Base-by-base conservation (phyloP, 192 early-diverging fungal species). In the Gamsiella multidivaricata region DNA sequence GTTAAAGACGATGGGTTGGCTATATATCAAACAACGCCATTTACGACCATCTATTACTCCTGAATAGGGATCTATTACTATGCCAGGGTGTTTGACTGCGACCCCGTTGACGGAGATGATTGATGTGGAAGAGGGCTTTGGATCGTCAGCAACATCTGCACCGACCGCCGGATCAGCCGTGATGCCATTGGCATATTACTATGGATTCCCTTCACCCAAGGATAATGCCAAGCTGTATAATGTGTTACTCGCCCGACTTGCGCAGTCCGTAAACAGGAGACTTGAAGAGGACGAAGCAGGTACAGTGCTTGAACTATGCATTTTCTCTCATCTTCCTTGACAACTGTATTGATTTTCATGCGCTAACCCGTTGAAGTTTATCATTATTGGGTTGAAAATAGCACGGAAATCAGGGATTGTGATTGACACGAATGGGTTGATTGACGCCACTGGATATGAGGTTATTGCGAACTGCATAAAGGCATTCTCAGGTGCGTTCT, bases 111-210 rank as follows among this genome's bases (percentile, higher is more conserved):
- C 73, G 25, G 87, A 93, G 25, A 87, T 92, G 25, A 85, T 99
- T 31, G 96, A 96, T 64, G 84, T 92, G 5, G 96, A 98, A 61
- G 88, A 90, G 52, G 90, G 92, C 11, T 92, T 98, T 66, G 85
- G 87, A 25, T 90, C 90, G 1, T 88, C 91, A 1, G 86, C 91
- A 41, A 88, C 89, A 17, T 86, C 87, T 39, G 88, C 89, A 10
- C 85, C 87, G 7, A 88, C 86, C 8, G 84, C 84, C 34, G 89
- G 87, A 42, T 87, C 83, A 12, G 84, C 88, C 0, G 91, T 88
- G 3, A 88, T 91, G 61, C 96, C 98, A 23, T 56, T 98, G 12
- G 91, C 90, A 12, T 96, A 92, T 69, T 98, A 97, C 80, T 98
- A 94, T 81, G 98, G 98, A 33, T 92, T 93, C 60, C 75, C 90